Evolutionary conservation across 129 eudicot genomes (phyloP), one percentile per base, ranked within the genome.

Genomic region (Flaveria brownii): DNA sequence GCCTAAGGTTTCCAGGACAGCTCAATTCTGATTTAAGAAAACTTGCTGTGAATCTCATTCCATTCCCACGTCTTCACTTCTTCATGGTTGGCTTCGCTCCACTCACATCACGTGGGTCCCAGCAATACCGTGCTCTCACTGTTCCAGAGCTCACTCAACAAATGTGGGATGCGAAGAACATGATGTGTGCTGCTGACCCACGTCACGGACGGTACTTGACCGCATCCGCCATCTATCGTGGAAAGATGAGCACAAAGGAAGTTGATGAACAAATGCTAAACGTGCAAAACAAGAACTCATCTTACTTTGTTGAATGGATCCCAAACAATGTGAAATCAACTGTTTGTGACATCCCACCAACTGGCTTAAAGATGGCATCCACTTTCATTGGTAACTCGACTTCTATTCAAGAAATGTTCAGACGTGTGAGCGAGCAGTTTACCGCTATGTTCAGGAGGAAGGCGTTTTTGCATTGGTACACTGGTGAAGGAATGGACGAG

Each of bases 391-490:
- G 91, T 9, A 87, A 84, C 71, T 87, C 86, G 2, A 87, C 91
- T 0, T 86, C 90, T 0, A 86, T 86, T 46, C 90, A 86, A 47
- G 90, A 86, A 20, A 86, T 86, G 90, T 86, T 86, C 25, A 82
- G 90, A 66, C 80, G 90, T 33, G 87, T 86, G 20, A 86, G 90
- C 39, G 90, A 86, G 22, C 22, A 20, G 22, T 20, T 20, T 20
- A 20, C 90, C 8, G 87, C 90, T 47, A 86, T 86, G 90, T 86
- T 86, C 25, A 77, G 90, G 85, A 83, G 90, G 78, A 86, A 86
- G 76, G 90, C 90, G 75, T 86, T 86, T 85, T 83, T 86, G 87
- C 90, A 86, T 77, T 86, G 90, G 90, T 86, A 86, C 68, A 86
- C 87, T 2, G 90, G 85, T 26, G 90, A 86, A 33, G 90, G 90